A percentile compares a stretch with the other conserved stretches of the same genome.
phyloP scores from a whole-genome alignment of 805 yeast genomes.

The Hagleromyces aurorensis region DNA sequence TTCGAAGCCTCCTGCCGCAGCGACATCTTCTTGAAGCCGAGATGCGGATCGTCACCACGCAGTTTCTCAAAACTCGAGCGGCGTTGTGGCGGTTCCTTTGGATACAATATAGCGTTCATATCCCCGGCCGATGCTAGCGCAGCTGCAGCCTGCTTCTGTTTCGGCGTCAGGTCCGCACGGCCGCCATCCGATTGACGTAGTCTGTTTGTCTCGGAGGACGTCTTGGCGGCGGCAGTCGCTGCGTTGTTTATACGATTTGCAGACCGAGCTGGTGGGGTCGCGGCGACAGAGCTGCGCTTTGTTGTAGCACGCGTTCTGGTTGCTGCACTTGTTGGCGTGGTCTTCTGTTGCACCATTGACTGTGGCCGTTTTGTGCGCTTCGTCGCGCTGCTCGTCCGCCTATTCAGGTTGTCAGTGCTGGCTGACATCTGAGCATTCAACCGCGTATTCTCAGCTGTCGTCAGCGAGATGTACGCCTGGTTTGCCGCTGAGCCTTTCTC shows the following conservation, averaged over 20 bases:
- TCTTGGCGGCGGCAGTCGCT: constrained; percentile 5
- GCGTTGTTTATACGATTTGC: constrained; percentile 2
- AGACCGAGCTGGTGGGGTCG: no score
- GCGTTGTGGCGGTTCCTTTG: constrained; percentile 35
- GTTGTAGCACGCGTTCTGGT: constrained; percentile 7
- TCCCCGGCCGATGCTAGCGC: constrained; percentile 7
- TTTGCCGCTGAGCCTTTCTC: constrained; percentile 42
- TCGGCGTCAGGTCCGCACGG: constrained; percentile 2
- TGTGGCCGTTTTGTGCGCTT: constrained; percentile 17
- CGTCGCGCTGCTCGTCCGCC: constrained; percentile 5
- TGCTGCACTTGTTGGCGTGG: constrained; percentile 22
- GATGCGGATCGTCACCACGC: constrained; percentile 26
- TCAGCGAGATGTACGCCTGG: constrained; percentile 55
- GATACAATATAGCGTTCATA: constrained; percentile 22
- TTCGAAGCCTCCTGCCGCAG: constrained; percentile 25
- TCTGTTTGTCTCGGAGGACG: constrained; percentile 2
- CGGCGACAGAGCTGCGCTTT: constrained; percentile 11
- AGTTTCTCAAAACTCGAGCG: constrained; percentile 53
- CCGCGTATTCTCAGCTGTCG: constrained; percentile 76
- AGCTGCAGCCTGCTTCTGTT: constrained; percentile 6
- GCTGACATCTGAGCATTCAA: constrained; percentile 58
- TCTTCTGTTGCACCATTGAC: constrained; percentile 13
- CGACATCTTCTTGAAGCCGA: constrained; percentile 34
- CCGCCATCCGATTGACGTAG: constrained; percentile 1
- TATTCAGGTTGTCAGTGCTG: constrained; percentile 11